A percentile compares a stretch with the other conserved stretches of the same genome.
Conservation (phyloP, 305 asterid species). For the Fraxinus paxiana region DNA sequence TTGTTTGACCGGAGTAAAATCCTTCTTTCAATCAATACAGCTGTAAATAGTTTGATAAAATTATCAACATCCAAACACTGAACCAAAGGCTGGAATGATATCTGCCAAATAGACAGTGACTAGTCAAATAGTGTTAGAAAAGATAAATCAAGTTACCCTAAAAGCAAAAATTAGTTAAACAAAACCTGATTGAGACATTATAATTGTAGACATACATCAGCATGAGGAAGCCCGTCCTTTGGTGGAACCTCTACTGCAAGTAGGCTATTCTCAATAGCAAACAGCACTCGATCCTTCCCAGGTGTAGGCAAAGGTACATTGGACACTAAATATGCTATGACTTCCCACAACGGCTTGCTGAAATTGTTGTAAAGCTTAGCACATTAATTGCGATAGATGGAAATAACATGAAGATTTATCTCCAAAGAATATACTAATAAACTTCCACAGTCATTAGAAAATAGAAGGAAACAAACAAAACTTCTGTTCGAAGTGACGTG, state of each 20-base stretch:
- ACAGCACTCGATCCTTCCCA: conserved; percentile 83
- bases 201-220: conserved; percentile 64
- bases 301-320: conserved; percentile 89
- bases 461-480: conserved; percentile 1
- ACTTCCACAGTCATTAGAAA: conserved; percentile 16
- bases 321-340: conserved; percentile 65
- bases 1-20: conserved; percentile 87
- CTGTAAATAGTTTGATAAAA: conserved; percentile 78
- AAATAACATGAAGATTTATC: background rate
- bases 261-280: conserved; percentile 77
- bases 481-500: conserved; percentile 2
- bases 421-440: conserved; percentile 21
- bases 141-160: background rate
- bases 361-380: conserved; percentile 40
- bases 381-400: conserved; percentile 23
- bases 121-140: conserved; percentile 18
- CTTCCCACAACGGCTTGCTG: conserved; percentile 96
- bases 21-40: conserved; percentile 94
- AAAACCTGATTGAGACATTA: conserved; percentile 16
- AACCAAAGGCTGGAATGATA: conserved; percentile 94
- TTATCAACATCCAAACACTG: conserved; percentile 98
- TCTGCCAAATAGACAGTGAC: conserved; percentile 48
- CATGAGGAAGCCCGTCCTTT: conserved; percentile 89
- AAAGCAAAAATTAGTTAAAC: background rate
- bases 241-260: conserved; percentile 93